phyloP scores from a whole-genome alignment of 2,329 filamentous ascomycete species.

The Tolypocladium sp. region DNA sequence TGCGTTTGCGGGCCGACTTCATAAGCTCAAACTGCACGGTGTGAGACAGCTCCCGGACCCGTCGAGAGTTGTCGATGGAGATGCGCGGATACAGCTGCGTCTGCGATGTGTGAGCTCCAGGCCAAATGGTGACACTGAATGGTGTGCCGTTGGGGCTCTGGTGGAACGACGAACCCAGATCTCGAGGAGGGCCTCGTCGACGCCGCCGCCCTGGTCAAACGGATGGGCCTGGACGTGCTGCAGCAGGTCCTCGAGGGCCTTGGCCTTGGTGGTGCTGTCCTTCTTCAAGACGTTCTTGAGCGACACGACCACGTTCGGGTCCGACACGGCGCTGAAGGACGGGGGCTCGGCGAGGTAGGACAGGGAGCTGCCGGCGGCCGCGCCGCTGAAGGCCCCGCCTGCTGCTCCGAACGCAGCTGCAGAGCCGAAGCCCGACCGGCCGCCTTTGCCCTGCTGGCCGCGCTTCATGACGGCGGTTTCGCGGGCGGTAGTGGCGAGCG shows the following conservation, averaged over 20 bases:
- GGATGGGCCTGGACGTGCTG: constrained; percentile 48
- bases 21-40: constrained; percentile 56
- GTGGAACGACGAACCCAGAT: constrained; percentile 59
- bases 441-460: constrained; percentile 1
- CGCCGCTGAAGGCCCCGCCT: constrained; percentile 22
- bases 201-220: constrained; percentile 45
- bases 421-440: neutral
- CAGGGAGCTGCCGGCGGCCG: constrained; percentile 41
- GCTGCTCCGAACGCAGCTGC: neutral
- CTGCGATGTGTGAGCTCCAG: constrained; percentile 32
- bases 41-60: constrained; percentile 83
- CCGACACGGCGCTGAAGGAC: constrained; percentile 66
- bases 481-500: neutral
- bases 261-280: constrained; percentile 84
- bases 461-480: constrained; percentile 1
- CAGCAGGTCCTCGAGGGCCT: constrained; percentile 79
- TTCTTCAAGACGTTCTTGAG: constrained; percentile 92
- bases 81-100: constrained; percentile 77
- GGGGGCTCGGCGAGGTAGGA: constrained; percentile 85
- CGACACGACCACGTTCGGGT: constrained; percentile 76
- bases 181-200: constrained; percentile 76
- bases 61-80: constrained; percentile 81
- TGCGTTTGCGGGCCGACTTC: constrained; percentile 64
- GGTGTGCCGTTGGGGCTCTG: too few species aligned
- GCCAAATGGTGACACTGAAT: neutral